Conservation (phyloP, 345 rosid genomes). For the Linum trigynum region DNA sequence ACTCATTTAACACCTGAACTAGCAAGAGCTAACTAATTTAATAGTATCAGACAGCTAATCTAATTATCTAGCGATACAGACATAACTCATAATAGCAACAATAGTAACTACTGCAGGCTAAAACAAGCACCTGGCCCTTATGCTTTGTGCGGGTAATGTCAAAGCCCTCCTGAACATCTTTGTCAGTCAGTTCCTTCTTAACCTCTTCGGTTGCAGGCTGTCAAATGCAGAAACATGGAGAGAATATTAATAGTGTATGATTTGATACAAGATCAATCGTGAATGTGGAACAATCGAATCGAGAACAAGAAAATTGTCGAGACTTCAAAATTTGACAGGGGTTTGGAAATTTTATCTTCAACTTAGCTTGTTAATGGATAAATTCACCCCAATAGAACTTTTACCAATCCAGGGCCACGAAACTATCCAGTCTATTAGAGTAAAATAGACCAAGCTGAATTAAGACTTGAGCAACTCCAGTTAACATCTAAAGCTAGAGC, state of each 20-base stretch:
- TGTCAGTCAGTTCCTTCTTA: slow-evolving; percentile 73
- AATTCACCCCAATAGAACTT: too few species aligned
- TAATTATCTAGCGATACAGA: neutral
- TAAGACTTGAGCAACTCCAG: too few species aligned
- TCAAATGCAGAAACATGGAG: slow-evolving; percentile 13
- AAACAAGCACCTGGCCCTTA: slow-evolving; percentile 67
- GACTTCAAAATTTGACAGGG: neutral
- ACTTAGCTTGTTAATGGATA: too few species aligned
- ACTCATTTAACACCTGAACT: too few species aligned
- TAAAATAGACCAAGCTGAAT: too few species aligned
- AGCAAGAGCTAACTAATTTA: neutral
- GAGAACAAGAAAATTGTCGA: neutral
- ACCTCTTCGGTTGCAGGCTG: slow-evolving; percentile 85
- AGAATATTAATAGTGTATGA: slow-evolving; percentile 4
- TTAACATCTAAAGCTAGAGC: too few species aligned
- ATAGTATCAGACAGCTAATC: neutral
- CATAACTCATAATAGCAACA: too few species aligned
- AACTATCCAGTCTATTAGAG: too few species aligned
- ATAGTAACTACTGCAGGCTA: neutral
- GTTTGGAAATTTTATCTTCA: too few species aligned
- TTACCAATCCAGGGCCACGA: too few species aligned
- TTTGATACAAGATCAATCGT: neutral
- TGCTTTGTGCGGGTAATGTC: slow-evolving; percentile 75
- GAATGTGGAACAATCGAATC: neutral
- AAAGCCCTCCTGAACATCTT: slow-evolving; percentile 78